Conservation (phyloP, 129 eudicot genomes). For the Kitagawia praeruptora region DNA sequence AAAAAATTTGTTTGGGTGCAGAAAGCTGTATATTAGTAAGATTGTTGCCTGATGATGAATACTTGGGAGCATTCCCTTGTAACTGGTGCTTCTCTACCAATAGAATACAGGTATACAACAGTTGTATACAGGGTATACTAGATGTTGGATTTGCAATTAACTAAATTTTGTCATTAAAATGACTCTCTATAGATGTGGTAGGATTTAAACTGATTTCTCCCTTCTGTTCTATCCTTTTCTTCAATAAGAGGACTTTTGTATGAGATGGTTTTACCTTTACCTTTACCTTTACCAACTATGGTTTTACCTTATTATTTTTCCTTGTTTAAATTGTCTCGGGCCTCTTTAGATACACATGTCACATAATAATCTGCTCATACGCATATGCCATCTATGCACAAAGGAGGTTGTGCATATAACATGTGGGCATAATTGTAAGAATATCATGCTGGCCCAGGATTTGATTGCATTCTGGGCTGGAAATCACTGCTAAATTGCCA, state of each 20-base stretch:
- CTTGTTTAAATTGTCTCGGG: not conserved
- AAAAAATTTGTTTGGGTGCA: constrained; percentile 6
- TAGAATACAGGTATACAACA: constrained; percentile 11
- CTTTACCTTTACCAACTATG: too few species aligned
- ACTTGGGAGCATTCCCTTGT: not conserved
- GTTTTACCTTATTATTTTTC: not conserved
- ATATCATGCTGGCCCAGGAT: not conserved
- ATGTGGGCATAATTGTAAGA: not conserved
- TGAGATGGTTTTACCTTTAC: not conserved
- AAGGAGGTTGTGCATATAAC: not conserved
- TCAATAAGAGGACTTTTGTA: not conserved
- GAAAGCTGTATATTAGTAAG: not conserved
- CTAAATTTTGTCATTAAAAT: not conserved
- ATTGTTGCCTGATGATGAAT: not conserved
- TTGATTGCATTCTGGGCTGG: not conserved
- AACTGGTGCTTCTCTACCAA: not conserved
- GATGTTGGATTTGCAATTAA: not conserved
- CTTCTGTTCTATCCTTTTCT: not conserved
- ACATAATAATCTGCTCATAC: too few species aligned
- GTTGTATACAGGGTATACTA: constrained; percentile 13
- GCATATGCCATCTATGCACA: not conserved
- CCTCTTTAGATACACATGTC: not conserved
- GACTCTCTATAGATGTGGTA: constrained; percentile 4
- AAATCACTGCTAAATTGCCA: too few species aligned
- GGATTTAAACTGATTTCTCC: not conserved